Conservation (phyloP, 2,329 filamentous ascomycete genomes). For the Harringtonia lauricola region DNA sequence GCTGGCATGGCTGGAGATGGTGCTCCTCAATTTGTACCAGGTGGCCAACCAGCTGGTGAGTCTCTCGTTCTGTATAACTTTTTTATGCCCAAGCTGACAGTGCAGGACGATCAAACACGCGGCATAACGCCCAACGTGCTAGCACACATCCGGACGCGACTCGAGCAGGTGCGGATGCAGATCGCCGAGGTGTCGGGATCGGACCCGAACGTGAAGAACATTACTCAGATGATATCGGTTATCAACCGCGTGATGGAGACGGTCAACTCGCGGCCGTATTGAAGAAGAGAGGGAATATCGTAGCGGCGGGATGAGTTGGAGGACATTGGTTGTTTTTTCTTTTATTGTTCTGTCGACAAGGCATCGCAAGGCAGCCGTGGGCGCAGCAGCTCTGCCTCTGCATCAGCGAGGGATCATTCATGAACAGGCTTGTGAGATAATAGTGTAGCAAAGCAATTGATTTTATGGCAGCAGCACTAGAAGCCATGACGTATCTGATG, state of each 20-base stretch:
- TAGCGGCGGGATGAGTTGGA: background rate
- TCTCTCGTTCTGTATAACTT: conserved; percentile 9
- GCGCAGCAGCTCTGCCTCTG: too few relatives aligned
- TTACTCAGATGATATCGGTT: conserved; percentile 30
- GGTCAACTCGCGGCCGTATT: background rate
- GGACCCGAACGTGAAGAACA: conserved; percentile 35
- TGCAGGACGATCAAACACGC: conserved; percentile 42
- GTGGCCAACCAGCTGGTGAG: conserved; percentile 39
- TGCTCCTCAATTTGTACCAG: conserved; percentile 41
- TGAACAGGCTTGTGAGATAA: too few relatives aligned
- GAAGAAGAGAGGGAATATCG: too few relatives aligned
- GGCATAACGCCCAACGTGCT: conserved; percentile 48
- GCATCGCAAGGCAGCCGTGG: too few relatives aligned
- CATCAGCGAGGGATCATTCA: too few relatives aligned
- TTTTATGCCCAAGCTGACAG: too few relatives aligned
- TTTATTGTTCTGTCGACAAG: background rate
- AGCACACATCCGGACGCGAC: conserved; percentile 36
- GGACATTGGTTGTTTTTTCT: background rate
- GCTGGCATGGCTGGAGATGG: conserved; percentile 48
- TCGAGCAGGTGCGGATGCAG: conserved; percentile 41
- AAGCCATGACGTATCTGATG: too few relatives aligned
- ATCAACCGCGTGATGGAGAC: conserved; percentile 20
- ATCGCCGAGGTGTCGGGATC: conserved; percentile 35
- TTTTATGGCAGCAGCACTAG: too few relatives aligned
- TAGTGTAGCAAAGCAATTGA: too few relatives aligned